A percentile compares a stretch with the other conserved stretches of the same genome.
Evolutionary conservation across 1,284 basidiomycete species (phyloP).

Genomic region (Ustilago hordei): DNA sequence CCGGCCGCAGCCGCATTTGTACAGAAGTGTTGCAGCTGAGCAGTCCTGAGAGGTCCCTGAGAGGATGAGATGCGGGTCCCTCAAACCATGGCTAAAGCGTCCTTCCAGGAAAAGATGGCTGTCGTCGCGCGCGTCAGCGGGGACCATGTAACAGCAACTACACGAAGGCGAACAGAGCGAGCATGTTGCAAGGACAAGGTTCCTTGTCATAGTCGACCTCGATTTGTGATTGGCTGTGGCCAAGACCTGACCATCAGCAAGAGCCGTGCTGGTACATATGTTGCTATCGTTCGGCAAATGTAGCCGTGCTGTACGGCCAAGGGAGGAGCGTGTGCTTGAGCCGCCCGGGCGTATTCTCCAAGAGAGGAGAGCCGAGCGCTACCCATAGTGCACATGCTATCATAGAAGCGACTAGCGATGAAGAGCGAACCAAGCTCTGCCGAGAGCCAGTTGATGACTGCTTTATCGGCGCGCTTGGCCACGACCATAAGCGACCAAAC

Average conservation of each 20-base stretch:
- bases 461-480: too few relatives aligned
- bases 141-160: not conserved
- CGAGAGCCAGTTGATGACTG: too few relatives aligned
- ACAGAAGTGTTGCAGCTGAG: not conserved
- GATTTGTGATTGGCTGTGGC: not conserved
- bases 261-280: not conserved
- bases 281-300: not conserved
- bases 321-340: not conserved
- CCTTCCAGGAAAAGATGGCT: not conserved
- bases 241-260: not conserved
- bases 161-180: not conserved
- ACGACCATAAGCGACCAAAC: too few relatives aligned
- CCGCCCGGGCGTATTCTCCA: not conserved
- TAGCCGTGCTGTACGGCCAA: not conserved
- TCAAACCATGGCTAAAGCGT: not conserved
- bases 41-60: not conserved
- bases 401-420: too few relatives aligned
- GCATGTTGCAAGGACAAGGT: not conserved
- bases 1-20: not conserved
- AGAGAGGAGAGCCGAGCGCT: not conserved
- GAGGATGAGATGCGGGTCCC: not conserved
- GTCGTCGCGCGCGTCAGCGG: not conserved
- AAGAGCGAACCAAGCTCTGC: too few relatives aligned
- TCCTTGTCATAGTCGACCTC: too few relatives aligned
- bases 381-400: too few relatives aligned